A percentile compares a stretch with the other conserved stretches of the same genome.
Conservation (phyloP, 2,329 filamentous ascomycete species). For the Microthyrium microscopicum region DNA sequence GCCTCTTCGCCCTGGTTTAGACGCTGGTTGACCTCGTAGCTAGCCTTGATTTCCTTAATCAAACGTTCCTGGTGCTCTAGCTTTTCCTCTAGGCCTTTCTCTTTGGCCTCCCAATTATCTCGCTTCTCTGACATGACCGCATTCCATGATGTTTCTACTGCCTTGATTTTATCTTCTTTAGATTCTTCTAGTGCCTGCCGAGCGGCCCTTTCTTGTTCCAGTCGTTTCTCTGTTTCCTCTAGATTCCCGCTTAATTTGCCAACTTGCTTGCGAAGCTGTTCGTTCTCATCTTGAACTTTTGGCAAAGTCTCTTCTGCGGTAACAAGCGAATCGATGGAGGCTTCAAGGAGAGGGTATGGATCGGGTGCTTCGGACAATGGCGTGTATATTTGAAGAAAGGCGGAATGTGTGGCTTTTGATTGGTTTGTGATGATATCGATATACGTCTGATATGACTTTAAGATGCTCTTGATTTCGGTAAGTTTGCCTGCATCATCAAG, state of each 20-base stretch:
- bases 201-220: constrained; percentile 61
- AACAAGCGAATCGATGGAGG: constrained; percentile 85
- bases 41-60: constrained; percentile 88
- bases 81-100: constrained; percentile 81
- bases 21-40: constrained; percentile 88
- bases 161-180: constrained; percentile 66
- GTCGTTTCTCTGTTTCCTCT: constrained; percentile 62
- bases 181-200: constrained; percentile 61
- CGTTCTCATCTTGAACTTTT: constrained; percentile 74
- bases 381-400: constrained; percentile 85
- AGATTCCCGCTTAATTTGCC: constrained; percentile 60
- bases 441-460: constrained; percentile 95
- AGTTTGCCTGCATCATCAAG: constrained; percentile 79
- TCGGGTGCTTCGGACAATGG: constrained; percentile 90
- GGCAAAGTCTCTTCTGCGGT: constrained; percentile 84
- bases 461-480: constrained; percentile 68
- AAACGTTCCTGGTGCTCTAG: constrained; percentile 84
- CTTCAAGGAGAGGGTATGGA: constrained; percentile 89
- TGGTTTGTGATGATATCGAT: constrained; percentile 94
- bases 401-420: constrained; percentile 82
- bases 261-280: constrained; percentile 67
- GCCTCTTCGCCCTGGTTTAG: constrained; percentile 55
- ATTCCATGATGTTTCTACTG: constrained; percentile 78
- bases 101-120: constrained; percentile 91
- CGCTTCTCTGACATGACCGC: constrained; percentile 85